Evolutionary conservation across 345 rosid genomes (phyloP).

Genomic region (Rhizophora apiculata): DNA sequence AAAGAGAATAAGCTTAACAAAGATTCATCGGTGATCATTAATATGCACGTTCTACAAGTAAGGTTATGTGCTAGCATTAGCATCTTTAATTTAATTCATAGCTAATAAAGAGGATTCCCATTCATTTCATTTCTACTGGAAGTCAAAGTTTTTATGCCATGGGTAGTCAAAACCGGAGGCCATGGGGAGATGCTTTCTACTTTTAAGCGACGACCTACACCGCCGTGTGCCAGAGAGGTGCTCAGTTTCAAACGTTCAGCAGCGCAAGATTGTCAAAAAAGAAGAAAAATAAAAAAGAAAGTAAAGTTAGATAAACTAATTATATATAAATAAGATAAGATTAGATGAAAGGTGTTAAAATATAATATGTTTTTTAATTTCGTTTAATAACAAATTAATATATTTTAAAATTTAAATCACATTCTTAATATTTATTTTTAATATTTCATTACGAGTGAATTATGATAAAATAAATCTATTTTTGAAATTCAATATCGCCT

Average conservation of each 20-base stretch:
- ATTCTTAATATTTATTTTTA: too few relatives aligned
- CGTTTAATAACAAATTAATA: too few relatives aligned
- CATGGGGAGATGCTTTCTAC: conserved; percentile 6
- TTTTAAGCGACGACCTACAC: not conserved
- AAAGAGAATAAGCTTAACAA: too few relatives aligned
- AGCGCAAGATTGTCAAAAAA: conserved; percentile 14
- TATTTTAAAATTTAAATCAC: too few relatives aligned
- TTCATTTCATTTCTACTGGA: conserved; percentile 14
- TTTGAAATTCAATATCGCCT: not conserved
- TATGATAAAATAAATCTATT: too few relatives aligned
- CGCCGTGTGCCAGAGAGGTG: conserved; percentile 7
- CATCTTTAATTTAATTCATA: not conserved
- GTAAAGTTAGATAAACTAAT: conserved; percentile 14
- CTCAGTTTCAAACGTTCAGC: not conserved
- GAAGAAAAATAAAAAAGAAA: too few relatives aligned
- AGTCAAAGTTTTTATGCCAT: not conserved
- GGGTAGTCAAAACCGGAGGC: conserved; percentile 19
- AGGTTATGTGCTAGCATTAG: too few relatives aligned
- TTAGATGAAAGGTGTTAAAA: not conserved
- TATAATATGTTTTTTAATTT: too few relatives aligned
- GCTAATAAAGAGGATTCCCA: conserved; percentile 1
- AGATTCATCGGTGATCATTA: too few relatives aligned
- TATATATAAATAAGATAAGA: not conserved
- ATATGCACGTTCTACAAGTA: too few relatives aligned
- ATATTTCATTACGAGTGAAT: too few relatives aligned